Evolutionary conservation across 768 basidiomycete species (phyloP).

Genomic region (Suillus americanus): DNA sequence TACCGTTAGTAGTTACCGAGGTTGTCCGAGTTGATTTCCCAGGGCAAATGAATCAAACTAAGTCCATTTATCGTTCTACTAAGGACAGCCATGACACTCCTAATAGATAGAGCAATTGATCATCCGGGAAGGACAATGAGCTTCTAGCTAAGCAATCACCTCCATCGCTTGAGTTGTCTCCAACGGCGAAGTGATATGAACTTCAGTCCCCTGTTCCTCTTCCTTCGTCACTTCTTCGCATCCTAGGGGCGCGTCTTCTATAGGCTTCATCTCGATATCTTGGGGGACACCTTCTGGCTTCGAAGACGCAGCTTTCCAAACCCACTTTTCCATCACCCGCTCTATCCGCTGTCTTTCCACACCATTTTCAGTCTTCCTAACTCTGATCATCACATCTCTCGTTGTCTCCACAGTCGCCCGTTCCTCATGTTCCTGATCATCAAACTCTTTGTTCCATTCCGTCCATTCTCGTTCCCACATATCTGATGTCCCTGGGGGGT

Average conservation of each 20-base stretch:
- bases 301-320: slow-evolving; percentile 39
- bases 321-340: slow-evolving; percentile 67
- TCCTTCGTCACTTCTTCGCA: slow-evolving; percentile 12
- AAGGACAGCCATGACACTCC: neutral
- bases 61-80: neutral
- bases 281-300: slow-evolving; percentile 7
- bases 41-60: neutral
- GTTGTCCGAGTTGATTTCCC: slow-evolving; percentile 2
- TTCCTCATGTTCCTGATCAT: slow-evolving; percentile 29
- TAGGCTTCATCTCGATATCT: slow-evolving; percentile 33
- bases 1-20: neutral
- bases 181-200: slow-evolving; percentile 2
- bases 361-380: slow-evolving; percentile 53
- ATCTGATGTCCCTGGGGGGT: slow-evolving; percentile 37
- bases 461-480: slow-evolving; percentile 49
- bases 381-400: slow-evolving; percentile 53
- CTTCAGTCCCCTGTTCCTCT: slow-evolving; percentile 10
- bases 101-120: slow-evolving; percentile 1
- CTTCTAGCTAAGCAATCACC: slow-evolving; percentile 13
- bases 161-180: slow-evolving; percentile 16
- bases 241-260: slow-evolving; percentile 14
- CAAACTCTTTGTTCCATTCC: slow-evolving; percentile 25
- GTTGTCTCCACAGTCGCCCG: slow-evolving; percentile 43
- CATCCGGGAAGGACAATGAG: slow-evolving; percentile 6
- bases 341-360: slow-evolving; percentile 74